phyloP scores from a whole-genome alignment of 768 basidiomycete species.

The Phylloporus scabripes region DNA sequence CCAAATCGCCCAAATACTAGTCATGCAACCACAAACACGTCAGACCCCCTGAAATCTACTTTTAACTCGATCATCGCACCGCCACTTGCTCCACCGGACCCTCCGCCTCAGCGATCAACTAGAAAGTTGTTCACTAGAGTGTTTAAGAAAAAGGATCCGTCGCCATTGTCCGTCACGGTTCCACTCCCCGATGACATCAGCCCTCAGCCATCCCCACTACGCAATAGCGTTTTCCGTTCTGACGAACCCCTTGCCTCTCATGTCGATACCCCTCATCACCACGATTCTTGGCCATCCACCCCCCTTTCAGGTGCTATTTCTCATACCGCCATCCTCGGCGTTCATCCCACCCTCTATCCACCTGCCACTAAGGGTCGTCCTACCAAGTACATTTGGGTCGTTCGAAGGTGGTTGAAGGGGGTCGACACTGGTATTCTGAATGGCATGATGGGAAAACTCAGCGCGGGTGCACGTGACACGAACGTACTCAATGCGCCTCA shows the following conservation, averaged over 20 bases:
- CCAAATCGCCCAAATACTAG: constrained; percentile 6
- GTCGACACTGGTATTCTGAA: constrained; percentile 40
- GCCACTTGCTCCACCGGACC: constrained; percentile 12
- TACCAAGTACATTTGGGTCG: constrained; percentile 66
- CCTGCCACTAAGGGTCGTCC: constrained; percentile 36
- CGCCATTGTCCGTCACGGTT: constrained; percentile 18
- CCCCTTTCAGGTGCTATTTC: constrained; percentile 19
- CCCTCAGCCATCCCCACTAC: constrained; percentile 18
- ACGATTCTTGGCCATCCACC: constrained; percentile 13
- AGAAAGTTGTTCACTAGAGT: constrained; percentile 64
- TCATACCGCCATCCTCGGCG: constrained; percentile 54
- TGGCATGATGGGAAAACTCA: constrained; percentile 39
- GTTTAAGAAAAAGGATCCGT: constrained; percentile 52
- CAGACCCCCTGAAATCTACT: constrained; percentile 4
- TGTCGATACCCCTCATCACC: constrained; percentile 3
- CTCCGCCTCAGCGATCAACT: constrained; percentile 37
- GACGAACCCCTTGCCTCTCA: constrained; percentile 15
- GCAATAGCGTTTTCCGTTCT: constrained; percentile 4
- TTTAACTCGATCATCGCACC: constrained; percentile 15
- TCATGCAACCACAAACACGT: neutral
- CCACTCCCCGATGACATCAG: constrained; percentile 22
- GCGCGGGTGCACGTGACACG: constrained; percentile 24
- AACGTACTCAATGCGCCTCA: constrained; percentile 23
- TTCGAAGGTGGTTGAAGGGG: constrained; percentile 70
- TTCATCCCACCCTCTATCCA: constrained; percentile 60